Percentiles rank a stretch among this genome's conserved stretches.
phyloP scores from a whole-genome alignment of 495 filamentous ascomycete species.

The Penicillium roqueforti region DNA sequence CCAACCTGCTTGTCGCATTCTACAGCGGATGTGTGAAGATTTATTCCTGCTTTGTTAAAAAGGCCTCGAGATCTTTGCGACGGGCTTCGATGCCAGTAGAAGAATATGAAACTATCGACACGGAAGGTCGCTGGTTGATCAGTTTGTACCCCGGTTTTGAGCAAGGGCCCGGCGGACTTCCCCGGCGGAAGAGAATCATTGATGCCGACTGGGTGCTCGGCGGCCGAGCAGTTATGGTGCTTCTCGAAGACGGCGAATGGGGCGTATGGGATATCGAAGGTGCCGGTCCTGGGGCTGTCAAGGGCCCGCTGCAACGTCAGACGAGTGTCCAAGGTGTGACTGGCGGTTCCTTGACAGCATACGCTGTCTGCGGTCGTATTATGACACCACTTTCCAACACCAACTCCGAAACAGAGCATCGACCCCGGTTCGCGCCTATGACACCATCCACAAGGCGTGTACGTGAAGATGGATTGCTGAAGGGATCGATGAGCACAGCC shows the following conservation, averaged over 20 bases:
- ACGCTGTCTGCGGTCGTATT: constrained; percentile 66
- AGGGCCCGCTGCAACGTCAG: constrained; percentile 55
- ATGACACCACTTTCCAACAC: constrained; percentile 35
- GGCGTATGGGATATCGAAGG: constrained; percentile 87
- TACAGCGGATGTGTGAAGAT: constrained; percentile 66
- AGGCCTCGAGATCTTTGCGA: constrained; percentile 23
- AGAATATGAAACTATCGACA: constrained; percentile 32
- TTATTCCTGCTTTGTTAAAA: constrained; percentile 46
- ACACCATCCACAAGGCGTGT: constrained; percentile 73
- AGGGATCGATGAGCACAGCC: constrained; percentile 32
- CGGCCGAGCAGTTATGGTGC: constrained; percentile 68
- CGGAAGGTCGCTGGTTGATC: constrained; percentile 57
- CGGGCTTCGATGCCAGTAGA: constrained; percentile 25
- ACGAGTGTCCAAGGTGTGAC: constrained; percentile 53
- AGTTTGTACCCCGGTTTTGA: constrained; percentile 67
- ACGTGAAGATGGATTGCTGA: constrained; percentile 53
- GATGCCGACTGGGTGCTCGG: constrained; percentile 79
- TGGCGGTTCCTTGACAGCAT: constrained; percentile 61
- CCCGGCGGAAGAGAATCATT: constrained; percentile 68
- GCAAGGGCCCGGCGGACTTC: constrained; percentile 32
- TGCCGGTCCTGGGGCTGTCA: constrained; percentile 49
- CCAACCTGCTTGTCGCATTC: constrained; percentile 63
- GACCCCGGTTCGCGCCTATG: constrained; percentile 69
- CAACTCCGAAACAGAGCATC: constrained; percentile 36
- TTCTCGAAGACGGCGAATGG: constrained; percentile 87